phyloP scores from a whole-genome alignment of 257 asterid genomes.

The Solanum megistacrolobum region DNA sequence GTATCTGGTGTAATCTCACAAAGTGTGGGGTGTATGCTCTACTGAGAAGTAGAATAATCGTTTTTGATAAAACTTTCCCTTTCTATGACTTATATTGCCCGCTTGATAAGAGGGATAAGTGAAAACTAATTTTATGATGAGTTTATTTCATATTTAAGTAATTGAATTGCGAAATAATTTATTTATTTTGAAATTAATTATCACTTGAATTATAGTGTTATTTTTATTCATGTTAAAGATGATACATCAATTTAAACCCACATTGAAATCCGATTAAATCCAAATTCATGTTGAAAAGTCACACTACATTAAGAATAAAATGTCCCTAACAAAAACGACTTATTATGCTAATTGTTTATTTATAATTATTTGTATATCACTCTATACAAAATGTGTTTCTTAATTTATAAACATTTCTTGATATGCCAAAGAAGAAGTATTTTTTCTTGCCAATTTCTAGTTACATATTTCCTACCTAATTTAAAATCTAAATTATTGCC shows the following conservation, averaged over 20 bases:
- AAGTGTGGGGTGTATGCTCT: rapidly evolving
- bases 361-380: not conserved
- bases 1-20: not conserved
- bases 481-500: not conserved
- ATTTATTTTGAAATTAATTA: too few relatives aligned
- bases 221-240: too few relatives aligned
- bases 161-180: too few relatives aligned
- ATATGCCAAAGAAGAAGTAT: not conserved
- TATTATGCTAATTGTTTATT: too few relatives aligned
- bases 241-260: not conserved
- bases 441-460: not conserved
- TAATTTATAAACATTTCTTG: not conserved
- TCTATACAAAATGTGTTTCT: not conserved
- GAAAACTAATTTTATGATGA: not conserved
- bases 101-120: not conserved
- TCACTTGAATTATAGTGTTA: not conserved
- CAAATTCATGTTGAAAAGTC: too few relatives aligned
- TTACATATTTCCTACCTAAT: not conserved
- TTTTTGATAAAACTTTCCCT: not conserved
- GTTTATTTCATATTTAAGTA: too few relatives aligned
- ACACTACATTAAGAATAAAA: too few relatives aligned
- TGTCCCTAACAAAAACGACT: not conserved
- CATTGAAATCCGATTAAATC: rapidly evolving
- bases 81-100: not conserved
- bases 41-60: rapidly evolving